phyloP scores from a whole-genome alignment of 2,329 filamentous ascomycete species.

The Pseudogymnoascus sp. region DNA sequence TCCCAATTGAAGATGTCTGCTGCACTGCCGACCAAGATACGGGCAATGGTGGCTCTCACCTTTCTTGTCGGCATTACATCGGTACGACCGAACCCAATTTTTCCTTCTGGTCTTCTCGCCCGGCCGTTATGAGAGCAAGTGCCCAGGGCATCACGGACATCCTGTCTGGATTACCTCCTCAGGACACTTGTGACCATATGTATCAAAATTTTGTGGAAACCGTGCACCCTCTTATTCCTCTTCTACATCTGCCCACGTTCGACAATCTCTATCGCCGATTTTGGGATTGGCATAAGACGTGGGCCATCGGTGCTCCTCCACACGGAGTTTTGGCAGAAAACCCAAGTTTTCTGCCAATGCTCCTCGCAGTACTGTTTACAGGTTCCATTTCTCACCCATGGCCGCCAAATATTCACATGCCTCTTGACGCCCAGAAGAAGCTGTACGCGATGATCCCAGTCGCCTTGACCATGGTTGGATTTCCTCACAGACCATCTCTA shows the following conservation, averaged over 20 bases:
- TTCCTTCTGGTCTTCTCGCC: constrained; percentile 34
- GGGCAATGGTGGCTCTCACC: constrained; percentile 38
- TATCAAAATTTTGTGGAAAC: constrained; percentile 7
- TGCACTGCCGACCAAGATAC: constrained; percentile 34
- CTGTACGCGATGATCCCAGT: constrained; percentile 36
- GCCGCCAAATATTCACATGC: not conserved
- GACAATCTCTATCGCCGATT: not conserved
- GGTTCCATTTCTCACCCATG: not conserved
- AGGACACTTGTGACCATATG: constrained; percentile 1
- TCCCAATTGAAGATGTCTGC: not conserved
- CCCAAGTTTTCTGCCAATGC: constrained; percentile 3
- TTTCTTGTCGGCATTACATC: constrained; percentile 8
- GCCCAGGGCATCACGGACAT: not conserved
- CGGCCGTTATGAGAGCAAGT: not conserved
- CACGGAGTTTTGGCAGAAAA: not conserved
- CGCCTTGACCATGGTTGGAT: constrained; percentile 47
- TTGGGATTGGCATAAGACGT: constrained; percentile 2
- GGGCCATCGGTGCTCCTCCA: not conserved
- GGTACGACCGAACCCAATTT: constrained; percentile 32
- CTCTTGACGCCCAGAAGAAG: not conserved
- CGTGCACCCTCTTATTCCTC: constrained; percentile 1
- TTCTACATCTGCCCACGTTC: constrained; percentile 7
- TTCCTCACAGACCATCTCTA: constrained; percentile 48
- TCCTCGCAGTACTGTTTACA: constrained; percentile 3
- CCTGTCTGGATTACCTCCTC: not conserved